These are phyloP conservation scores for Acorus gramineus DNA, from an alignment of 106 monocot species.

Conservation along the genomic window DNA sequence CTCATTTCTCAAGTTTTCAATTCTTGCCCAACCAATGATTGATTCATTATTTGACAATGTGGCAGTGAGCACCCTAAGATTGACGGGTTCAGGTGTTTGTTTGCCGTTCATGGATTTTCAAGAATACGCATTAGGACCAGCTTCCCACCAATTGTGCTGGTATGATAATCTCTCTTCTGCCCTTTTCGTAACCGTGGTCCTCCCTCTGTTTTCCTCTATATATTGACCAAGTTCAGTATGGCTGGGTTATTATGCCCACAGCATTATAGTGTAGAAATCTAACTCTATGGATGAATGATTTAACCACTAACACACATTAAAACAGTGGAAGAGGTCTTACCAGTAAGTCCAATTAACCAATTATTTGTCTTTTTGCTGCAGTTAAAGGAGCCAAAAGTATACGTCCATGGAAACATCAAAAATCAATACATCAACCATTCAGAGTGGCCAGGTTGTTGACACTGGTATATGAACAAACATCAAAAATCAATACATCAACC, in stretches of 20 bases:
- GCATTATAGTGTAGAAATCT: no score
- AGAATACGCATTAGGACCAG: slow-evolving; percentile 12
- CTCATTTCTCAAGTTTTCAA: no score
- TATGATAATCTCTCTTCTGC: neutral
- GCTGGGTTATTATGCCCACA: neutral
- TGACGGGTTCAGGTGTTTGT: slow-evolving; percentile 55
- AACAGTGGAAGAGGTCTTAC: neutral
- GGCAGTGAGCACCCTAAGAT: slow-evolving; percentile 41
- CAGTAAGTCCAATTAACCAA: neutral
- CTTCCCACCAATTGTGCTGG: slow-evolving; percentile 46
- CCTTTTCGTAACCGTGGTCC: neutral
- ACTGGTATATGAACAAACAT: slow-evolving; percentile 10
- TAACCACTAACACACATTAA: no score
- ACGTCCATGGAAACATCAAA: slow-evolving; percentile 45
- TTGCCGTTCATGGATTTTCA: slow-evolving; percentile 49
- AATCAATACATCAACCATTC: slow-evolving; percentile 16
- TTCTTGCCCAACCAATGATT: no score
- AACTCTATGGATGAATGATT: no score
- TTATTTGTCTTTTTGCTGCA: slow-evolving; percentile 17
- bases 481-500: slow-evolving; percentile 19
- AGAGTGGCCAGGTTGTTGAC: slow-evolving; percentile 50
- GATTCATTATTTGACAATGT: neutral
- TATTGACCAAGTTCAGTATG: neutral
- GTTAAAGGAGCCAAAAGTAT: slow-evolving; percentile 62
- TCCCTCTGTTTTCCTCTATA: neutral